phyloP scores from a whole-genome alignment of 148 eudicot species.

The Pouteria glomerata region DNA sequence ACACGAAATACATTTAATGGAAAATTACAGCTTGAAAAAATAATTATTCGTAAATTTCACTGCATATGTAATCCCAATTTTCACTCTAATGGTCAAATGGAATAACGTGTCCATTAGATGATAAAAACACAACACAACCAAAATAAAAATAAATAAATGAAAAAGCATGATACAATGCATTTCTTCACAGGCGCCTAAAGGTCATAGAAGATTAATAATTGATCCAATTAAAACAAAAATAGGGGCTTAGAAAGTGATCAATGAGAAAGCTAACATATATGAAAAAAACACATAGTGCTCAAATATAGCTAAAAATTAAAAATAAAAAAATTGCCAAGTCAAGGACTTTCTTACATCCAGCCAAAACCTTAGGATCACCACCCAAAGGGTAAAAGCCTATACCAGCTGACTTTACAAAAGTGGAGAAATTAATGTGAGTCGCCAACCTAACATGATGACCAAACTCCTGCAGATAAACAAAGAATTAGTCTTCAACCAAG shows the following conservation, averaged over 20 bases:
- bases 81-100: neutral
- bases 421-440: constrained; percentile 68
- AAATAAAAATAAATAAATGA: neutral
- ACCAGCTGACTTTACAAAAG: constrained; percentile 87
- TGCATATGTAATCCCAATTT: neutral
- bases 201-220: neutral
- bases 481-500: neutral
- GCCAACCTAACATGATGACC: constrained; percentile 95
- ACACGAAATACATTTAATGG: neutral
- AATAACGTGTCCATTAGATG: neutral
- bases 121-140: neutral
- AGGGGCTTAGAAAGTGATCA: neutral
- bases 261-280: neutral
- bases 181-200: too few relatives aligned
- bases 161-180: neutral
- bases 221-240: neutral
- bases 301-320: neutral
- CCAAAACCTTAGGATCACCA: constrained; percentile 85
- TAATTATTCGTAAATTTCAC: neutral
- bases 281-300: neutral
- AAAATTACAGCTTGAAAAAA: neutral
- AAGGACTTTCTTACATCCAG: constrained; percentile 68
- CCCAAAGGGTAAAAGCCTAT: constrained; percentile 90
- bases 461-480: constrained; percentile 55
- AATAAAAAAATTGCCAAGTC: neutral